Base-by-base conservation (phyloP, 169 alveolate species). In the Plasmodium cynomolgi region DNA sequence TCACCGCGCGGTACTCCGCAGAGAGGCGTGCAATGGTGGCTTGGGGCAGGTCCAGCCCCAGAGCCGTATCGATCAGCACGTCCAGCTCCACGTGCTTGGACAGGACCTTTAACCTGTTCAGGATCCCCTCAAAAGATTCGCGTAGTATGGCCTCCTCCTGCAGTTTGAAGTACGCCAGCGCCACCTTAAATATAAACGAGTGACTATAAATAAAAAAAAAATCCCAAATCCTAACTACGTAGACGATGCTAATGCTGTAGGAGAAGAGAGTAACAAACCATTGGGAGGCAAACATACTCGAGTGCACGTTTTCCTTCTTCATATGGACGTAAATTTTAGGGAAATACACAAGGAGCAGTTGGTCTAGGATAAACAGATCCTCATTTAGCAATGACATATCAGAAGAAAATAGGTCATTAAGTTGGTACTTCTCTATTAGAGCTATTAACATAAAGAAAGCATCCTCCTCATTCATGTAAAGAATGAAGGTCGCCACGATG, bases 231-330 rank as follows among this genome's bases (percentile, higher is more conserved):
- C 84, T 8, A 44, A 85, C 41, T 17, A 71, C 81, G 80, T 47
- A 85, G 4, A 85, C 13, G 37, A 85, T 85, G 62, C 80, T 85
- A n/a, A 85, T 85, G 47, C 97, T 97, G 84, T 96, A 96, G 23
- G 98, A 95, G 97, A 97, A 98, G n/a, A 98, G 96, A 71, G 99
- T 98, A 97, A 98, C 96, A 92, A 98, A 97, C 99, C 99, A 98
- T 81, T 98, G 98, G 39, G 99, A 96, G 0, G 98, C 98, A 93
- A 96, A 98, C 99, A 98, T 97, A 33, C 99, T 96, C 15, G 99
- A 98, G 80, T 96, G 97, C 72, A 97, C 97, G 85, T 97, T 95
- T 83, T 94, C 96, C 71, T 94, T 91, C 84, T 83, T 91, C 62
- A 98, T 72, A 50, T 97, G 96, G 34, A 84, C 90, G 84, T 62